Evolutionary conservation across 2,329 filamentous ascomycete genomes (phyloP).

Genomic region (Nemania bipapillata): DNA sequence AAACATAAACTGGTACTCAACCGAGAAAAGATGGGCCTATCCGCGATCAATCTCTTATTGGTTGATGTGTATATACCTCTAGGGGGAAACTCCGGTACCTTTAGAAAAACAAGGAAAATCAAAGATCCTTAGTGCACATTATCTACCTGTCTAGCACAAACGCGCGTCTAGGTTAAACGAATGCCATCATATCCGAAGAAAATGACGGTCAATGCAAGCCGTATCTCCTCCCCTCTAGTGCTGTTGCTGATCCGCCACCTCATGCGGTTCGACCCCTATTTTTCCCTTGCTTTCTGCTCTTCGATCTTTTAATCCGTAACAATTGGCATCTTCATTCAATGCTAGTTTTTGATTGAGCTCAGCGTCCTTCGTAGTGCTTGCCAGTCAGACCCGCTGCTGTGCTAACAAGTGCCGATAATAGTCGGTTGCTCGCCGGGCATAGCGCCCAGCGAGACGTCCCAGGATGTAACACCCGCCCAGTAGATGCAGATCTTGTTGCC

Average conservation of each 20-base stretch:
- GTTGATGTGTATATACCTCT: neutral
- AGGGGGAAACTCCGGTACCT: neutral
- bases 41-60: neutral
- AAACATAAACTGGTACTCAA: neutral
- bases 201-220: slow-evolving; percentile 12
- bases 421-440: slow-evolving; percentile 46
- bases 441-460: slow-evolving; percentile 44
- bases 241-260: neutral
- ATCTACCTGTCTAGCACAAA: neutral
- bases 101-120: neutral
- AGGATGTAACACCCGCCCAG: slow-evolving; percentile 49
- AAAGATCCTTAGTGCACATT: neutral
- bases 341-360: neutral
- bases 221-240: neutral
- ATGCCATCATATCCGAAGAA: slow-evolving; percentile 1
- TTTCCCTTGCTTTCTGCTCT: neutral
- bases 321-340: neutral
- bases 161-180: neutral
- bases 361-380: neutral
- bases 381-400: neutral
- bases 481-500: slow-evolving; percentile 46
- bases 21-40: neutral
- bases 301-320: neutral
- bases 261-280: neutral
- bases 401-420: slow-evolving; percentile 41